Evolutionary conservation across 1,139 yeast species (phyloP).

Genomic region (Hyphopichia wangnamkhiaoensis): DNA sequence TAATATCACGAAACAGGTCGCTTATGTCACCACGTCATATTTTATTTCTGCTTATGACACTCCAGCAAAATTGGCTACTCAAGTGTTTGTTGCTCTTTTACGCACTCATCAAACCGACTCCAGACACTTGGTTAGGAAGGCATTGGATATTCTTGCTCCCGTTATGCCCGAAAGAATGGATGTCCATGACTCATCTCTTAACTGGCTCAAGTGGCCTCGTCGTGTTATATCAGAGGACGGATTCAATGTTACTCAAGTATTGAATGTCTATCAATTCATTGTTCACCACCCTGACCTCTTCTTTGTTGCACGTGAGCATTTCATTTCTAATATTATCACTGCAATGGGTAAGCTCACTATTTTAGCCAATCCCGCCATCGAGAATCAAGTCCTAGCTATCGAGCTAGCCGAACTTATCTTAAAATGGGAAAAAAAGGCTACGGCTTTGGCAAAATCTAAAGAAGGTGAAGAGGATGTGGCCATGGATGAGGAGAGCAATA

Average conservation of each 20-base stretch:
- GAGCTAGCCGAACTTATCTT: conserved; percentile 85
- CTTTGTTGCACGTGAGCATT: conserved; percentile 84
- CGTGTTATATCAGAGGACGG: conserved; percentile 91
- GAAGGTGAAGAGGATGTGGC: conserved; percentile 10
- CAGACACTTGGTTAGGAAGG: conserved; percentile 79
- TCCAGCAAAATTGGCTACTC: conserved; percentile 85
- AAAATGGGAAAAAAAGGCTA: conserved; percentile 75
- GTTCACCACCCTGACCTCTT: conserved; percentile 84
- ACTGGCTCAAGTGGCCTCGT: conserved; percentile 96
- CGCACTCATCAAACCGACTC: conserved; percentile 88
- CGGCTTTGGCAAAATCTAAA: conserved; percentile 11
- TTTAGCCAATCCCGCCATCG: conserved; percentile 75
- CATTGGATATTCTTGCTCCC: conserved; percentile 87
- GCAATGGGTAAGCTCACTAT: conserved; percentile 93
- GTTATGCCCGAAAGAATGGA: conserved; percentile 74
- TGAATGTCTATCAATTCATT: conserved; percentile 87
- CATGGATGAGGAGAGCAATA: too few species aligned
- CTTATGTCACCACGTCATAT: conserved; percentile 84
- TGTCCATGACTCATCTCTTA: conserved; percentile 55
- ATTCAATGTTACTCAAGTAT: conserved; percentile 75
- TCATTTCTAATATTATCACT: conserved; percentile 84
- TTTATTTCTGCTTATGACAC: conserved; percentile 90
- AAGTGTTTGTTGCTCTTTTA: conserved; percentile 85
- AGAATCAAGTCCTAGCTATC: conserved; percentile 82
- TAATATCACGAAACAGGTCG: conserved; percentile 85